These are phyloP conservation scores for Fusarium burgessii DNA, from an alignment of 2,329 filamentous ascomycete species.

Conservation along the genomic window DNA sequence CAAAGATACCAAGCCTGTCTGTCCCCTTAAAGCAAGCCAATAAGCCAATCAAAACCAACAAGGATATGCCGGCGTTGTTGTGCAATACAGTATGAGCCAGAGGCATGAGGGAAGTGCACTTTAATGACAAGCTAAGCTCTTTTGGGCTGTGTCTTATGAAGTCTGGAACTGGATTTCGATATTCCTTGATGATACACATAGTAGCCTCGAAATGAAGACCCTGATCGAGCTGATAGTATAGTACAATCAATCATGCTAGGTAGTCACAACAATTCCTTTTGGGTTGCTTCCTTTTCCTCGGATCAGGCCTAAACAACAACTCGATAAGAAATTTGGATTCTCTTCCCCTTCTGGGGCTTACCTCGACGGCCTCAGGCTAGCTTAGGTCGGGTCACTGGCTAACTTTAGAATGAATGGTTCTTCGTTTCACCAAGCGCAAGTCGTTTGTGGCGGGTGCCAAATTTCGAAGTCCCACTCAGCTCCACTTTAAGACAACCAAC, in stretches of 20 bases:
- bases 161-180: not conserved
- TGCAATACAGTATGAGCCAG: slow-evolving; percentile 25
- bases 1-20: slow-evolving; percentile 15
- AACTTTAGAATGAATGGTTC: not conserved
- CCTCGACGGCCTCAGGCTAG: slow-evolving; percentile 36
- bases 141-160: not conserved
- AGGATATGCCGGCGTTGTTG: slow-evolving; percentile 20
- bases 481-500: slow-evolving; percentile 11
- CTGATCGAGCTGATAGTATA: not conserved
- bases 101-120: not conserved
- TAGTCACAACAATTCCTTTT: not conserved
- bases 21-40: slow-evolving; percentile 32
- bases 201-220: not conserved
- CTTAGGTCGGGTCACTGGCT: slow-evolving; percentile 10
- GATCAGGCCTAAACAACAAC: no score
- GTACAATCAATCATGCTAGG: not conserved
- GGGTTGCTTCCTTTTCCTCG: not conserved
- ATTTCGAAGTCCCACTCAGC: slow-evolving; percentile 27
- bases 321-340: no score
- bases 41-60: slow-evolving; percentile 35
- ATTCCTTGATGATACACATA: no score
- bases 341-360: not conserved
- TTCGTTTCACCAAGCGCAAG: slow-evolving; percentile 34
- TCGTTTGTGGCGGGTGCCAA: slow-evolving; percentile 42
- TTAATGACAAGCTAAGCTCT: not conserved